Conservation (phyloP, 179 eudicot genomes). For the Beta lomatogona region DNA sequence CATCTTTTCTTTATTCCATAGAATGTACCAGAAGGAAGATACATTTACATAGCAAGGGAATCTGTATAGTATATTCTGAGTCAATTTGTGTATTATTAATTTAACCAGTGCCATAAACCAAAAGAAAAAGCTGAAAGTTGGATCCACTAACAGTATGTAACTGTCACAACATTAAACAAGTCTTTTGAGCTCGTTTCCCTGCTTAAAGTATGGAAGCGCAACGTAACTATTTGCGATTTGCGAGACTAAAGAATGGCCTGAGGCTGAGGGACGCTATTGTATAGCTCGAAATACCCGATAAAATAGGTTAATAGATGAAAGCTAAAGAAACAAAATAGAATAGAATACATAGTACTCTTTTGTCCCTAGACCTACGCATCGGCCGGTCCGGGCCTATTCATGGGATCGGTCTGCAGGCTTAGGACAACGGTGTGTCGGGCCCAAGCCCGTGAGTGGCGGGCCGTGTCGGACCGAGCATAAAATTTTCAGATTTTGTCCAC, state of each 20-base stretch:
- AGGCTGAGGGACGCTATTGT: not conserved
- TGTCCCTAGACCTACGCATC: no score
- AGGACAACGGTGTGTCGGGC: no score
- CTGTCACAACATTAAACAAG: not conserved
- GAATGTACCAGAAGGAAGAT: not conserved
- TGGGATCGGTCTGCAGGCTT: no score
- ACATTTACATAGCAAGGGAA: not conserved
- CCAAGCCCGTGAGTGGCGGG: no score
- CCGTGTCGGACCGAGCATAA: no score
- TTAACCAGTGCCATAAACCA: not conserved
- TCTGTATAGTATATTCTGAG: not conserved
- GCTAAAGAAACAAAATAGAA: no score
- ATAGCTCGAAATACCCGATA: no score
- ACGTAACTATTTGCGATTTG: not conserved
- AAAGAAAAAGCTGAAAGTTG: not conserved
- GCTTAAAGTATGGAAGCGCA: not conserved
- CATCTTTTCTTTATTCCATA: not conserved
- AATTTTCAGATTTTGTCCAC: no score
- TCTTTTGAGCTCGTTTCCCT: not conserved
- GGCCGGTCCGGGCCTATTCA: no score
- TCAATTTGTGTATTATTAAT: not conserved
- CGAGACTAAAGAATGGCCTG: not conserved
- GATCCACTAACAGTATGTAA: not conserved
- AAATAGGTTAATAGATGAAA: no score
- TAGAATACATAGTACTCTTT: no score